Base-by-base conservation (phyloP, 352 stramenopile species). In the Phytophthora melonis region DNA sequence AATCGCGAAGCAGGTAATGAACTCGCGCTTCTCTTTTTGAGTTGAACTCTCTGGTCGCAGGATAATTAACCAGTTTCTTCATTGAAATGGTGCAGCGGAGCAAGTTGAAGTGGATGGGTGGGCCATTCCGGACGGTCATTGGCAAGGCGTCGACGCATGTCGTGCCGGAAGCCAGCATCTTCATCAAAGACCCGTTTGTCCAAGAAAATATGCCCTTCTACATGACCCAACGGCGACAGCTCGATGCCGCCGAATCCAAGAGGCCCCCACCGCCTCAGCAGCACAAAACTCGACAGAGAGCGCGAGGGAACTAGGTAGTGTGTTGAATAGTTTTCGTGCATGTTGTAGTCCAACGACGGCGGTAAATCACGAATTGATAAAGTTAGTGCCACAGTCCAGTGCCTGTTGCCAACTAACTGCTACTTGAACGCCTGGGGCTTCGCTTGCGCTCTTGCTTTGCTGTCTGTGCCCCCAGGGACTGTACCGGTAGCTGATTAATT, bases 81-180 rank as follows among this genome's bases (percentile, higher is more conserved):
- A 55, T 45, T 21, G 58, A 25, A 45, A 5, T 5, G 32, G 57
- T 70, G 36, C 60, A 89, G 75, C 80, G 82, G 27, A 83, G 63
- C 65, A 94, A 95, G 63, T 67, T 94, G 39, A 83, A 80, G 62
- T 95, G 89, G 89, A 78, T 89, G 19, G 87, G 68, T 32, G 89
- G 89, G 0, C 89, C 87, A 6, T 95, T 95, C 65, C 86, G 82
- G 8, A 72, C 83, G 13, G 75, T 68, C 32, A 75, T 95, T 32
- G 89, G 89, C 60, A 93, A 93, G 50, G 83, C 88, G 19, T 89
- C 87, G 9, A 90, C 80, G n/a, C 49, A 85, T 1, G 56, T 81
- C 11, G 70, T 68, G 7, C 76, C 73, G 6, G 77, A 91, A 45
- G 66, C 75, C 5, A 75, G 89, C n/a, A 75, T 95, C 52, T 92